Base-by-base conservation (phyloP, 768 basidiomycete genomes). In the Boletus edulis region DNA sequence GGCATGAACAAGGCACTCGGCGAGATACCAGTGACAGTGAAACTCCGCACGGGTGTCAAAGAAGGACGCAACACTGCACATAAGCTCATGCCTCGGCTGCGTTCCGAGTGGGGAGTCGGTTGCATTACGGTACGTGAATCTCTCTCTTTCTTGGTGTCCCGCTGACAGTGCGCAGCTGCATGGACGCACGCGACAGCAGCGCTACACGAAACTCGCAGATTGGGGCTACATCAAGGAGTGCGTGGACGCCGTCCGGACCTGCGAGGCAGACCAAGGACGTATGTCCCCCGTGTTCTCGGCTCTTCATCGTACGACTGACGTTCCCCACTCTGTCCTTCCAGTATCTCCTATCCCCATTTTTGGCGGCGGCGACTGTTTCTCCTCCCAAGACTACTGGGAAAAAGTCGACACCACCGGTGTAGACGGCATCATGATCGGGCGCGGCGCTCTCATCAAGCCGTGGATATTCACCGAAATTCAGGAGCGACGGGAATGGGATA, bases 391-490 rank as follows among this genome's bases (percentile, higher is more conserved):
- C 54, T 95, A 95, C 69, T 90, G 89, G 83, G 72, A 81, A 15
- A 82, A 82, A 43, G 80, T 94, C 31, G 85, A 92, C 42, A 68
- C 75, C n/a, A 85, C 81, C 27, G 92, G 92, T 5, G 94, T 97
- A 0, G 95, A 98, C 66, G 94, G 95, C 6, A 78, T 98, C 42
- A 98, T 99, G 97, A 81, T 98, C 35, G 97, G 86, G 1, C 79
- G 97, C 20, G 97, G 97, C 0, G 96, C 94, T 0, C 75, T 98
- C 46, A 97, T 98, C 71, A 99, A 99, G 72, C 91, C 92, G 1
- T 93, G 91, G 90, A 86, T 95, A 50, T 96, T 95, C 71, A 96
- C 94, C 0, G 97, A 99, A 71, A 83, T 98, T 66, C 89, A 94
- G 68, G 97, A 98, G 66, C 79, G 76, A 20, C 73, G 94, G 24